Conservation (phyloP, 73 alveolate species). For the Paramecium octaurelia region DNA sequence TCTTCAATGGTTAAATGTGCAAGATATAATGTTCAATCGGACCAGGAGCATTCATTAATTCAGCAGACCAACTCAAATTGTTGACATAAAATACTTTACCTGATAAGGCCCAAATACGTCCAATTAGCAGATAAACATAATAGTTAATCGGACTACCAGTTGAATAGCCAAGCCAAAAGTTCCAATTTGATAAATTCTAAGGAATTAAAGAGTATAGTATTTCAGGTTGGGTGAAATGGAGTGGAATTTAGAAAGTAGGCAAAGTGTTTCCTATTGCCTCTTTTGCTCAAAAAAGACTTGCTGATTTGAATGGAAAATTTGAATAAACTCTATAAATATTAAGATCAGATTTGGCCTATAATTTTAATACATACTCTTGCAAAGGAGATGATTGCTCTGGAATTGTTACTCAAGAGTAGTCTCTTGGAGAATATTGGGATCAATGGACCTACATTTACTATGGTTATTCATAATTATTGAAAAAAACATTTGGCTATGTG, state of each 20-base stretch:
- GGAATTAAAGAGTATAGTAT: constrained; percentile 22
- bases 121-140: neutral
- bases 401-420: neutral
- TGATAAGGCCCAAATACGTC: constrained; percentile 36
- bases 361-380: neutral
- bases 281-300: neutral
- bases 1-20: constrained; percentile 10
- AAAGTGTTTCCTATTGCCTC: neutral
- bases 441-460: constrained; percentile 31
- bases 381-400: constrained; percentile 31
- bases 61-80: neutral
- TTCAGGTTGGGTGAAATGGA: constrained; percentile 47
- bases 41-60: constrained; percentile 1
- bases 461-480: constrained; percentile 5
- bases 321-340: constrained; percentile 24
- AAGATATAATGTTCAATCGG: constrained; percentile 5
- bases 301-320: constrained; percentile 16
- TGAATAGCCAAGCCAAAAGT: neutral
- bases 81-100: neutral
- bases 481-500: constrained; percentile 29
- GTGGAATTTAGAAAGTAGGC: neutral
- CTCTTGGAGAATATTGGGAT: constrained; percentile 37
- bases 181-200: neutral
- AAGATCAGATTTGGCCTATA: constrained; percentile 2
- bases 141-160: neutral